A percentile compares a stretch with the other conserved stretches of the same genome.
These are phyloP conservation scores for Colletotrichum sp. DNA, from an alignment of 2,329 filamentous ascomycete species.

Conservation along the genomic window DNA sequence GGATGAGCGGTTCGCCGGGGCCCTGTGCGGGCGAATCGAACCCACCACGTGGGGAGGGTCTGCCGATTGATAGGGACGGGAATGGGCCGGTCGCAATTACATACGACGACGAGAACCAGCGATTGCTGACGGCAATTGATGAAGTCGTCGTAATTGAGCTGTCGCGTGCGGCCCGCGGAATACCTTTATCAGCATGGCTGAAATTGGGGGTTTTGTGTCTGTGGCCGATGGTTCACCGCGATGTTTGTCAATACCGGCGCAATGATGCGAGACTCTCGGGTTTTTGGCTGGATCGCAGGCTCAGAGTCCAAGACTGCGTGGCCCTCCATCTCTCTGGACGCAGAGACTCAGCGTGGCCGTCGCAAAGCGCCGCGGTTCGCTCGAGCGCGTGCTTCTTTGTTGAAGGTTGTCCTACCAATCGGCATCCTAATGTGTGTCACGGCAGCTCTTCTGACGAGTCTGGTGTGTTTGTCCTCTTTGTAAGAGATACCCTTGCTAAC, in stretches of 20 bases:
- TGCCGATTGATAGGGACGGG: conserved; percentile 7
- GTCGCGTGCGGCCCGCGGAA: not conserved
- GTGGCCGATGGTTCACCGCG: not conserved
- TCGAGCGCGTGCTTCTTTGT: not conserved
- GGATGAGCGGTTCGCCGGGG: not conserved
- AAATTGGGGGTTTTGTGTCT: not conserved
- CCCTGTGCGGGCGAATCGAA: conserved; percentile 6
- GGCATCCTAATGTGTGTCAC: not conserved
- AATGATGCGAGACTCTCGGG: not conserved
- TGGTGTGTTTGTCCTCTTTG: not conserved
- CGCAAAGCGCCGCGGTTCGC: not conserved
- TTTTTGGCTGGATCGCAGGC: not conserved
- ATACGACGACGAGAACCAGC: not conserved
- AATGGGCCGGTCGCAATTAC: not conserved
- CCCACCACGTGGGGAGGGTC: conserved; percentile 13
- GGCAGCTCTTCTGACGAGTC: not conserved
- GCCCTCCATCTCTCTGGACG: not conserved
- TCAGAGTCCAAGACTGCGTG: not conserved
- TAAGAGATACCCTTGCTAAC: not conserved
- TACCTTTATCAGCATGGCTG: not conserved
- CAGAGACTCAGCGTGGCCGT: not conserved
- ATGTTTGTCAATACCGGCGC: not conserved
- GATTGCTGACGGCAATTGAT: not conserved
- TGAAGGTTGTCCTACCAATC: not conserved
- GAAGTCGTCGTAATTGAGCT: not conserved